Evolutionary conservation across 2,329 filamentous ascomycete species (phyloP).

Genomic region (Sarocladium brachiariae): DNA sequence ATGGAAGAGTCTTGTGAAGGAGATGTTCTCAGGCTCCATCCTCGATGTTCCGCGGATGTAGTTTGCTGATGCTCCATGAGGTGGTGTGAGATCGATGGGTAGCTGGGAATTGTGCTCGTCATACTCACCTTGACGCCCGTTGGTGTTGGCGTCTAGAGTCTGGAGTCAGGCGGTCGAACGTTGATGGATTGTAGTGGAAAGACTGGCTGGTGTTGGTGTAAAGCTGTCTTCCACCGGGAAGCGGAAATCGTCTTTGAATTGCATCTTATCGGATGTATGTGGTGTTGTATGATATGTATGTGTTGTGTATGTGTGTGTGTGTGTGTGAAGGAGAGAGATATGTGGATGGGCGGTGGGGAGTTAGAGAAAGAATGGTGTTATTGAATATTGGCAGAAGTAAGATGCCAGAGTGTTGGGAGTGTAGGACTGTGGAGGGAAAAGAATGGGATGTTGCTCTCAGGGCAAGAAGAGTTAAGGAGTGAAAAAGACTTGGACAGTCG

Average conservation of each 20-base stretch:
- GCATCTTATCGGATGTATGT: conserved; percentile 22
- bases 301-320: conserved; percentile 9
- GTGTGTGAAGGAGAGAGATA: conserved; percentile 13
- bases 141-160: conserved; percentile 36
- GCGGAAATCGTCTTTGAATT: conserved; percentile 31
- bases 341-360: conserved; percentile 11
- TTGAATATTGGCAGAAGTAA: conserved; percentile 10
- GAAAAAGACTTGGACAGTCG: conserved; percentile 14
- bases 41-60: conserved; percentile 16
- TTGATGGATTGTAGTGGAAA: conserved; percentile 29
- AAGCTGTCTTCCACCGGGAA: conserved; percentile 35
- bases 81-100: conserved; percentile 29
- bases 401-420: conserved; percentile 8
- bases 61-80: conserved; percentile 13
- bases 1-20: conserved; percentile 25
- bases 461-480: conserved; percentile 10
- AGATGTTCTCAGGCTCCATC: conserved; percentile 26
- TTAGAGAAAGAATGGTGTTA: conserved; percentile 8
- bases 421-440: conserved; percentile 8
- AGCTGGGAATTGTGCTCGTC: conserved; percentile 19
- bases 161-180: conserved; percentile 38
- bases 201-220: conserved; percentile 26
- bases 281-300: too few relatives aligned
- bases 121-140: conserved; percentile 31
- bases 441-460: conserved; percentile 6